These are phyloP conservation scores for Wickerhamomyces queroliae DNA, from an alignment of 805 yeast species.

Conservation along the genomic window DNA sequence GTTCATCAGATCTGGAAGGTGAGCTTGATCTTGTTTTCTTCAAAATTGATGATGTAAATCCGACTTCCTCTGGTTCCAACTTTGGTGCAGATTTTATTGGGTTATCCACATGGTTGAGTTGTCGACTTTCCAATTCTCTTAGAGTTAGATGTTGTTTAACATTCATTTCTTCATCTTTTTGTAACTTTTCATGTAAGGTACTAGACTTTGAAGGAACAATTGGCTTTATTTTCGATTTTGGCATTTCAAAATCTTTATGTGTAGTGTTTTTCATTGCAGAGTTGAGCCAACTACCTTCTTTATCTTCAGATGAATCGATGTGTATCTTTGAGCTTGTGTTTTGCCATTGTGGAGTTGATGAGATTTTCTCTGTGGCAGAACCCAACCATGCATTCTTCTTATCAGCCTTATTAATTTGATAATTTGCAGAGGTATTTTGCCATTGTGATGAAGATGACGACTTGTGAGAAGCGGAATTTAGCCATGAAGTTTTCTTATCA, in stretches of 20 bases:
- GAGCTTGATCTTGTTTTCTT: constrained; percentile 17
- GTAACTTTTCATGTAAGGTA: constrained; percentile 27
- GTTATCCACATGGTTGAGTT: constrained; percentile 9
- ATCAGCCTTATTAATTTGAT: not conserved
- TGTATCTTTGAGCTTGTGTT: not conserved
- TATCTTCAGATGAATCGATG: not conserved
- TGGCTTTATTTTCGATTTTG: constrained; percentile 25
- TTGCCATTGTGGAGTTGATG: constrained; percentile 2
- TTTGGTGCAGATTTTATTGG: not conserved
- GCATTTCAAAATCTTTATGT: not conserved
- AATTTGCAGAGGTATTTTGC: not conserved
- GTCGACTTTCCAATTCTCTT: constrained; percentile 10
- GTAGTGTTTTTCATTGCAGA: constrained; percentile 2
- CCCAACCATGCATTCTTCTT: constrained; percentile 15
- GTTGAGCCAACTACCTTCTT: constrained; percentile 1
- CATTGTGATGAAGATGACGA: constrained; percentile 1
- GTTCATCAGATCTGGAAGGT: constrained; percentile 4
- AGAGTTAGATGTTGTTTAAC: constrained; percentile 3
- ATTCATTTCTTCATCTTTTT: constrained; percentile 7
- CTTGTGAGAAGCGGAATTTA: not conserved
- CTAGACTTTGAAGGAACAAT: constrained; percentile 22
- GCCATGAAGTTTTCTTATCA: constrained; percentile 1
- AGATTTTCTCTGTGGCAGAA: constrained; percentile 13
- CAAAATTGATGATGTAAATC: constrained; percentile 9
- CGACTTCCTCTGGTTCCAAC: not conserved